These are phyloP conservation scores for Discostella stelligeroides DNA, from an alignment of 108 stramenopile genomes.

Conservation along the genomic window DNA sequence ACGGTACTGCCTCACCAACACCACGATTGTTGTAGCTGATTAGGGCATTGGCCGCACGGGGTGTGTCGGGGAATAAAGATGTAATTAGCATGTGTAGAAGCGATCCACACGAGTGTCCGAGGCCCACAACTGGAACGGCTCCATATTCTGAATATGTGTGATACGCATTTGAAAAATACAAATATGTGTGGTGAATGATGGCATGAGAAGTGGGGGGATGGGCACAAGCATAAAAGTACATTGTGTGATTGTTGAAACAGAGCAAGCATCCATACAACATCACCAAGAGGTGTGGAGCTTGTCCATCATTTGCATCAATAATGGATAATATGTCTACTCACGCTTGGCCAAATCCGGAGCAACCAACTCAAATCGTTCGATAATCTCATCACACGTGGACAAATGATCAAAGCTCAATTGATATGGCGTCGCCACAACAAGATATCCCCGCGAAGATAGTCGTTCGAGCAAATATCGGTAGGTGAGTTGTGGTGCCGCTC, in stretches of 20 bases:
- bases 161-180: too few relatives aligned
- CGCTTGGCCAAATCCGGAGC: conserved; percentile 66
- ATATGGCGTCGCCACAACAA: conserved; percentile 94
- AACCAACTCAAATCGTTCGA: conserved; percentile 81
- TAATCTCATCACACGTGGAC: conserved; percentile 81
- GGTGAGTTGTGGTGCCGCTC: conserved; percentile 88
- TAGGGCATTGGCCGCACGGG: conserved; percentile 87
- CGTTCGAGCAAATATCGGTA: conserved; percentile 86
- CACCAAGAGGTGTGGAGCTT: too few relatives aligned
- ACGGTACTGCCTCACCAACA: conserved; percentile 80
- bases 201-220: background rate
- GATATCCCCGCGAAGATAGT: conserved; percentile 79
- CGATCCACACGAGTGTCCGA: conserved; percentile 92
- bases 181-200: background rate
- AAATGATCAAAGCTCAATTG: conserved; percentile 92
- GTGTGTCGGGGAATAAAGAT: conserved; percentile 91
- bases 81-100: conserved; percentile 91
- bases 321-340: too few relatives aligned
- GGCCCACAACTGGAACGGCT: conserved; percentile 89
- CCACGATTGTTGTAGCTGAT: conserved; percentile 93
- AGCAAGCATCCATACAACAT: too few relatives aligned
- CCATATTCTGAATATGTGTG: conserved; percentile 68
- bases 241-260: too few relatives aligned
- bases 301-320: too few relatives aligned
- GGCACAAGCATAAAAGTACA: too few relatives aligned